Evolutionary conservation across 1,284 basidiomycete genomes (phyloP).

Genomic region (Cerioporus squamosus): DNA sequence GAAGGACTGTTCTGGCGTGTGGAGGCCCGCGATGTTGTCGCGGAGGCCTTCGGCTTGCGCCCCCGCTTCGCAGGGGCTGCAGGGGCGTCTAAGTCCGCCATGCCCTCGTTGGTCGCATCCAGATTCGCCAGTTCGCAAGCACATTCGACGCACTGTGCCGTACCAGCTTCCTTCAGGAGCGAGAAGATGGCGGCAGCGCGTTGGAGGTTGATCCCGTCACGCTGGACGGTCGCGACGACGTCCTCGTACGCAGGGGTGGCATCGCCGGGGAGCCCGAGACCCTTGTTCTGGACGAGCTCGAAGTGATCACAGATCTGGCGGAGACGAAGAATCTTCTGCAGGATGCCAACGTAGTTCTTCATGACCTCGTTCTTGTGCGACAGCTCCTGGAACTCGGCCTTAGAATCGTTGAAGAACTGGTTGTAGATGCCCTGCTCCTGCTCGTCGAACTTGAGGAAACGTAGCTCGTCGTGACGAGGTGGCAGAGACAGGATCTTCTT

Average conservation of each 20-base stretch:
- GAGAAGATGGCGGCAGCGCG: slow-evolving; percentile 83
- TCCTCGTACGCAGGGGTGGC: slow-evolving; percentile 64
- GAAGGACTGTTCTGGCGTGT: slow-evolving; percentile 74
- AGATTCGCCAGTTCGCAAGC: slow-evolving; percentile 68
- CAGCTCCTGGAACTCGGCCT: slow-evolving; percentile 89
- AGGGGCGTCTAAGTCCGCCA: slow-evolving; percentile 54
- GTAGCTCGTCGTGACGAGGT: slow-evolving; percentile 83
- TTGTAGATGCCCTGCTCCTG: slow-evolving; percentile 90
- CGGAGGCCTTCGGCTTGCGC: slow-evolving; percentile 58
- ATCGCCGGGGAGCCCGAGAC: slow-evolving; percentile 47
- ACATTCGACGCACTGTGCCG: slow-evolving; percentile 89
- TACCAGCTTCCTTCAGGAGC: slow-evolving; percentile 83
- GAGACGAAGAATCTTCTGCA: slow-evolving; percentile 93
- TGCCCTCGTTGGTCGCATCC: slow-evolving; percentile 53
- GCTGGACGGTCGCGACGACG: slow-evolving; percentile 72
- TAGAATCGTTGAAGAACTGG: slow-evolving; percentile 85
- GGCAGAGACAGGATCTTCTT: slow-evolving; percentile 87
- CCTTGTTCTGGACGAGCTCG: slow-evolving; percentile 85
- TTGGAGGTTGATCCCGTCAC: slow-evolving; percentile 79
- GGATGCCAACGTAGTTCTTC: slow-evolving; percentile 97
- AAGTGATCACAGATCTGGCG: slow-evolving; percentile 98
- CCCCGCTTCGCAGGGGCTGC: slow-evolving; percentile 60
- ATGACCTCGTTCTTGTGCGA: slow-evolving; percentile 88
- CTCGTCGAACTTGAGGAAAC: slow-evolving; percentile 83
- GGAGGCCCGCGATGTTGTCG: slow-evolving; percentile 56